Evolutionary conservation across 345 rosid genomes (phyloP).

Genomic region (Carallia brachiata): DNA sequence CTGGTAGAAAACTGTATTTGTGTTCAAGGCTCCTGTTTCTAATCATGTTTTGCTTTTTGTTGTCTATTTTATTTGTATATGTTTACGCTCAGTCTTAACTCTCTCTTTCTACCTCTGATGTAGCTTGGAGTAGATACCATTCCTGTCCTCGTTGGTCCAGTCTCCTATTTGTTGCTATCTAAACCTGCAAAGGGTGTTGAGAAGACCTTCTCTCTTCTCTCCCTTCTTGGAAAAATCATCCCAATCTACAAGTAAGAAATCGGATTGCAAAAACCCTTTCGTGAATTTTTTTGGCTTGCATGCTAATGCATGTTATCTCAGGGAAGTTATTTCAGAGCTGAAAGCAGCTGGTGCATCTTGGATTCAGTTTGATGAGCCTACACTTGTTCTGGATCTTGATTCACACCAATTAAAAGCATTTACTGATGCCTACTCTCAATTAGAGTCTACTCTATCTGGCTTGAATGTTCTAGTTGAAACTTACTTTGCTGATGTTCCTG

Average conservation of each 20-base stretch:
- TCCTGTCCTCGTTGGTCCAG: conserved; percentile 93
- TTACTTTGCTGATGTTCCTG: conserved; percentile 89
- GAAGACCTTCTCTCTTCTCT: conserved; percentile 73
- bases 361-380: conserved; percentile 96
- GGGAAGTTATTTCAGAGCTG: conserved; percentile 89
- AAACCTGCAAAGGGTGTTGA: conserved; percentile 96
- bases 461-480: conserved; percentile 87
- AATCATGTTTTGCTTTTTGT: not conserved
- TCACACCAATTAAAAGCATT: conserved; percentile 76
- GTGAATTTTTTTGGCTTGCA: not conserved
- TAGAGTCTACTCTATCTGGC: conserved; percentile 82
- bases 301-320: conserved; percentile 25
- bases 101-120: conserved; percentile 20
- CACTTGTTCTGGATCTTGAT: conserved; percentile 88
- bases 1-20: too few species aligned
- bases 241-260: conserved; percentile 79
- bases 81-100: not conserved
- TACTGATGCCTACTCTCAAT: conserved; percentile 68
- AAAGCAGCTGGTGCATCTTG: conserved; percentile 94
- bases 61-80: not conserved
- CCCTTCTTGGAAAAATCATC: conserved; percentile 83
- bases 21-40: too few species aligned
- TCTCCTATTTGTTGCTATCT: conserved; percentile 87
- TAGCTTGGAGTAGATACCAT: conserved; percentile 93
- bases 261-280: not conserved